phyloP scores from a whole-genome alignment of 306 rosid species.

The Sphenostylis stenocarpa region DNA sequence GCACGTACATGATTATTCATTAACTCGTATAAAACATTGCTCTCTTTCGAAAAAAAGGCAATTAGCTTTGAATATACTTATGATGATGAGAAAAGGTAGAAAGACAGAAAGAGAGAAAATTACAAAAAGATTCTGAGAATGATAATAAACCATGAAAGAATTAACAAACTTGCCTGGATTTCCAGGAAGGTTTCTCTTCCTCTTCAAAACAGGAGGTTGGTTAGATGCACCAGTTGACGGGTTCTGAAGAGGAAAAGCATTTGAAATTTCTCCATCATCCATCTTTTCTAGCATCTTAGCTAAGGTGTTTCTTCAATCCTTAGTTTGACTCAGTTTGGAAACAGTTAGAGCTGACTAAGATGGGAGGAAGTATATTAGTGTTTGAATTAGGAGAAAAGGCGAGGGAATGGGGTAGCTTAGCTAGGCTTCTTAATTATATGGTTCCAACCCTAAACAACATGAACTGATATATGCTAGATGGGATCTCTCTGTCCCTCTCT shows the following conservation, averaged over 20 bases:
- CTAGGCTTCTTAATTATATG: conserved; percentile 38
- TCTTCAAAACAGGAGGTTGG: conserved; percentile 52
- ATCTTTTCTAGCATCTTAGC: conserved; percentile 36
- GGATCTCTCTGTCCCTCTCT: conserved; percentile 48
- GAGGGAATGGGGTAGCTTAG: conserved; percentile 36
- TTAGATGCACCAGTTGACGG: conserved; percentile 34
- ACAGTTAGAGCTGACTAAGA: conserved; percentile 29
- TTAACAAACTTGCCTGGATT: conserved; percentile 61
- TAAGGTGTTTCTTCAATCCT: conserved; percentile 25
- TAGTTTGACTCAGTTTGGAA: conserved; percentile 30
- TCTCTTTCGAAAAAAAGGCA: background rate
- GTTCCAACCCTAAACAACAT: conserved; percentile 49
- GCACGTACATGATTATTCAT: conserved; percentile 3
- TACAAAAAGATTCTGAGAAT: background rate
- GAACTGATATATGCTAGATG: conserved; percentile 54
- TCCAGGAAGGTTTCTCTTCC: conserved; percentile 92
- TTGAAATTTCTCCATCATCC: conserved; percentile 52
- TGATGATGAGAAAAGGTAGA: background rate
- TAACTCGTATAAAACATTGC: background rate
- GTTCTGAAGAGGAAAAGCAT: conserved; percentile 31
- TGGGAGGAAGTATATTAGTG: conserved; percentile 4
- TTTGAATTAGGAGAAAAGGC: conserved; percentile 37
- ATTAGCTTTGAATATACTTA: conserved; percentile 40
- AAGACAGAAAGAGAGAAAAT: background rate
- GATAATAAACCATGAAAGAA: background rate